Base-by-base conservation (phyloP, 148 eudicot species). In the Vaccinium myrtillus region DNA sequence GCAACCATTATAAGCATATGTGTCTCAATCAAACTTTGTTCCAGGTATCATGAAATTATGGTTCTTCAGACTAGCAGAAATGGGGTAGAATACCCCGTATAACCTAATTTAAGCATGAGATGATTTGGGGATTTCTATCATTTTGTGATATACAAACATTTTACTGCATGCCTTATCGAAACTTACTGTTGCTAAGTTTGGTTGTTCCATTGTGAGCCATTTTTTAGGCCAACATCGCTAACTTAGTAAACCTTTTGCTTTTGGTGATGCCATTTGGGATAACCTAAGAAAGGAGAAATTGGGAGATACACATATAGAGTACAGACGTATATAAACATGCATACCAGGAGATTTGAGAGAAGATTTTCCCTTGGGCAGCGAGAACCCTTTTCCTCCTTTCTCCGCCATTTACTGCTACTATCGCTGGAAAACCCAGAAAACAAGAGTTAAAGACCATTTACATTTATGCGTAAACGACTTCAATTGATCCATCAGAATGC, bases 351-450 rank as follows among this genome's bases (percentile, higher is more conserved):
- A 63, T 65, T 83, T 85, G 56, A 83, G 83, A 83, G 87, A 78
- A 80, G 87, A 79, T 75, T 82, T 87, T 32, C 80, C 89, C 75
- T 87, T 87, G 73, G 88, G 39, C 19, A 75, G 10, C 7, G 84
- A 75, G 70, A 61, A 75, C 58, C 89, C 89, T 49, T 86, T 82
- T 82, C 85, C 87, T 77, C 84, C 90, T 75, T 85, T 88, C 27
- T 88, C 90, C 2, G 84, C 58, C 90, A 85, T 88, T 55, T 74
- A 15, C 53, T 54, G 69, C 49, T 74, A 27, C 53, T 32, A 25
- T 0, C 25, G 21, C 56, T n/a, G 39, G 6, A 61, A 80, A 81
- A 61, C 18, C 46, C 21, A 39, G n/a, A 70, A 21, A 11, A 0
- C 59, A 50, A 43, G 46, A 43, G 46, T 43, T 43, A 43, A 43